Base-by-base conservation (phyloP, 176 grass and related monocot species). In the Carex scoparia region DNA sequence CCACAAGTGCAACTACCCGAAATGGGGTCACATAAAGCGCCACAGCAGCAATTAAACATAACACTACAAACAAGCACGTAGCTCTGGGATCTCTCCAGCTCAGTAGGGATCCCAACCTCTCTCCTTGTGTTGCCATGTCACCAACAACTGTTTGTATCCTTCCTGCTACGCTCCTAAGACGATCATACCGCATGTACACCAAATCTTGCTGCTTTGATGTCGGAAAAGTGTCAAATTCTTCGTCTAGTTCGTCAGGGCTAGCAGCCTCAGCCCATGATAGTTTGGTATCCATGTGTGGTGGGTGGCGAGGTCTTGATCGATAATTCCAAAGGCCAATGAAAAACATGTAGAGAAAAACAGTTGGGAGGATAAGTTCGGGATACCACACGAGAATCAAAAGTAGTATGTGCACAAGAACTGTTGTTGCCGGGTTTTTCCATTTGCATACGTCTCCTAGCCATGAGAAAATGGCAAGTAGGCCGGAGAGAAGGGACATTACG, bases 161-260 rank as follows among this genome's bases (percentile, higher is more conserved):
- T 0, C 94, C 94, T 0, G 94, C 94, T 0, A 97, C 92, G 65
- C 94, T 97, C 59, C 92, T 60, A 56, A 97, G 84, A 10, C 95
- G 65, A 62, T 97, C 95, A 84, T 97, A 97, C 46, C 95, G 63
- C 90, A 97, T 91, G 60, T 90, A 87, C 28, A 97, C 90, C 3
- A 97, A 71, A 84, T 94, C 89, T 69, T 89, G 90, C 38, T 33
- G 89, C 77, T 84, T 10, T 2, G 89, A 90, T 42, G 94, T 97
- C 8, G 94, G 94, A 84, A 97, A 97, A 6, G 95, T 93, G 85
- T 97, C 95, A 81, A 97, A 97, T 83, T 97, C 95, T 89, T 97
- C 95, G 61, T 97, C 95, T 7, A 97, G 89, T 84, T 97, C 92
- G 42, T 97, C 91, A 0, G 89, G 89, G 86, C 89, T 88, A 77